Evolutionary conservation across 2,329 filamentous ascomycete genomes (phyloP).

Genomic region (Xylaria sp.): DNA sequence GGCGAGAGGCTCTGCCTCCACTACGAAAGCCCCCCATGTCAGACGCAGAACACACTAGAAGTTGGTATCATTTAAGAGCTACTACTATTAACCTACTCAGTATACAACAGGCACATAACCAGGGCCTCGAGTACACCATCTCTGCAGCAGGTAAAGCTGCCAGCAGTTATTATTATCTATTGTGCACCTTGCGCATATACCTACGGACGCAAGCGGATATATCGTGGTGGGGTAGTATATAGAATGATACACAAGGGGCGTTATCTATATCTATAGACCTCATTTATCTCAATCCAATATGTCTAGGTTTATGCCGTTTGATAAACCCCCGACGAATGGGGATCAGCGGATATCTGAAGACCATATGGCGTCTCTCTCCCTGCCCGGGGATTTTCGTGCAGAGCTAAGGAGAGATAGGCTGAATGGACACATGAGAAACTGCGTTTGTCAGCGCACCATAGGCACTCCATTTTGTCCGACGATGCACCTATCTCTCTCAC

Average conservation of each 20-base stretch:
- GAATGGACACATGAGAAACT: neutral
- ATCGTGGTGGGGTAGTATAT: neutral
- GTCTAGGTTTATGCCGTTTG: neutral
- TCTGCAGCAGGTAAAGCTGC: constrained; percentile 5
- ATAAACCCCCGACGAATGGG: neutral
- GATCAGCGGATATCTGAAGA: neutral
- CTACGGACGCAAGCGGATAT: neutral
- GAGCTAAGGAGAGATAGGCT: neutral
- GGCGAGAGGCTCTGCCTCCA: constrained; percentile 38
- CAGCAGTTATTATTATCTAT: neutral
- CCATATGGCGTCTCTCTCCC: neutral
- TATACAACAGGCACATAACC: constrained; percentile 9
- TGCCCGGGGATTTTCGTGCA: neutral
- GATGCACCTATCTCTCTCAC: neutral
- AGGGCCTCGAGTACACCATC: neutral
- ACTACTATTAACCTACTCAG: neutral
- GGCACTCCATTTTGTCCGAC: neutral
- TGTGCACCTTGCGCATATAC: neutral
- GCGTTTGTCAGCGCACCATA: neutral
- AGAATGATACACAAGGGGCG: neutral
- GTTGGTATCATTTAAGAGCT: neutral
- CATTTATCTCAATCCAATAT: neutral
- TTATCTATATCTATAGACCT: neutral
- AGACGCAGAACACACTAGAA: neutral
- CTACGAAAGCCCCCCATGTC: constrained; percentile 8